Evolutionary conservation across 2,329 filamentous ascomycete species (phyloP), one percentile per base, ranked within the genome.

Genomic region (Colletotrichum plurivorum): DNA sequence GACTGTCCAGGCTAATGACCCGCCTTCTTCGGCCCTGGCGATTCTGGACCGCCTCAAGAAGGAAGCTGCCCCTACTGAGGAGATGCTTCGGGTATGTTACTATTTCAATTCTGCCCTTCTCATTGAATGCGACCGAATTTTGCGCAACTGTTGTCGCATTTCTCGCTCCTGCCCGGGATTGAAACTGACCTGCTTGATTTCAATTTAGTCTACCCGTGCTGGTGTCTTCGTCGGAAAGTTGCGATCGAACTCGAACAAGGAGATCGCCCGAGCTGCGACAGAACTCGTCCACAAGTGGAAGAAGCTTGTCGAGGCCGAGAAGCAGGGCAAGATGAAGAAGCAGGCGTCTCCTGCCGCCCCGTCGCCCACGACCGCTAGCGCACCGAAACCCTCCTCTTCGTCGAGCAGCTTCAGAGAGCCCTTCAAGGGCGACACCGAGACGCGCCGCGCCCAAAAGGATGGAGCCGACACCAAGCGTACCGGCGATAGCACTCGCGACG

Each of bases 241-340:
- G 58, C 87, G 90, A 62, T 82, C 92, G 70, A 94, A 97, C 79
- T 81, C 90, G 66, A 92, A 97, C 84, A 94, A 93, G 79, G 90
- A 95, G 51, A 92, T 98, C 74, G 90, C 92, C 54, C 88, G 89
- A 59, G 85, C 93, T 51, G 94, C 96, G 4, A 87, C 88, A 69
- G 93, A 95, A 76, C 92, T 98, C 65, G 94, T 99, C 60, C 88
- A 87, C 71, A 97, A 95, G 80, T 97, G 94, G 94, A 93, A 92
- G 84, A 90, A 90, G 75, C 89, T 92, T 48, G 92, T 97, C 57
- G 92, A 93, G 74, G 83, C 84, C 57, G 87, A 89, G 76, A 90
- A 90, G 79, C 81, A 80, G 69, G 80, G 81, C 41, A 85, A 84
- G 74, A 76, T 80, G 6, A 73, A 73, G 49, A 71, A 71, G 57